Conservation (phyloP, 2,329 filamentous ascomycete genomes). For the Botrytis elliptica region DNA sequence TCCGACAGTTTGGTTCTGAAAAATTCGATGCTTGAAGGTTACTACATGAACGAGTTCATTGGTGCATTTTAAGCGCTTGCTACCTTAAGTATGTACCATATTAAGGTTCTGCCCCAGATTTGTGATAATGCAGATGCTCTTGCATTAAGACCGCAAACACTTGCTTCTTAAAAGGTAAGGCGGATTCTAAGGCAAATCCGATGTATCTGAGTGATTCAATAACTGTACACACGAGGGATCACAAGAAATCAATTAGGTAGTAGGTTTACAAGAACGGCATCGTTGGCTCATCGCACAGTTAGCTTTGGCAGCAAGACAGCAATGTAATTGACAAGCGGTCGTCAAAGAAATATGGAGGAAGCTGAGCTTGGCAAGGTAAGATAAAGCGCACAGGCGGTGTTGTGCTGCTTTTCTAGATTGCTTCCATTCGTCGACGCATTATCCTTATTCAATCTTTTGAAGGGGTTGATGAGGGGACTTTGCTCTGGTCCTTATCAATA, state of each 20-base stretch:
- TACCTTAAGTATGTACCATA: not conserved
- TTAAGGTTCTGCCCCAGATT: not conserved
- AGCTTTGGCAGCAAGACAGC: not conserved
- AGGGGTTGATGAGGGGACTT: not conserved
- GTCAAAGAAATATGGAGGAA: not conserved
- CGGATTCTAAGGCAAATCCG: not conserved
- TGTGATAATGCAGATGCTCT: not conserved
- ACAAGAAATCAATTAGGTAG: not conserved
- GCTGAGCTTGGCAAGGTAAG: not conserved
- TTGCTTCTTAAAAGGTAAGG: not conserved
- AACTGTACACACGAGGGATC: not conserved
- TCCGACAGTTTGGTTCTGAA: conserved; percentile 3
- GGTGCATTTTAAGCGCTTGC: conserved; percentile 4
- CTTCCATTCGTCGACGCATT: not conserved
- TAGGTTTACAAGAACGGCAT: not conserved
- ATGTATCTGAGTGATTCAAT: not conserved
- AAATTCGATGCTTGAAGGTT: not conserved
- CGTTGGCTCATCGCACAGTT: not conserved
- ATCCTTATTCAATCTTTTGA: not conserved
- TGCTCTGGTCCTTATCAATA: not conserved
- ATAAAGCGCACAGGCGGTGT: not conserved
- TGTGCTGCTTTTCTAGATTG: not conserved
- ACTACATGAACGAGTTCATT: not conserved
- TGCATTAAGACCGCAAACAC: not conserved
- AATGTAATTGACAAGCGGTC: not conserved